phyloP scores from a whole-genome alignment of 768 basidiomycete genomes.

The Suillus paluster region DNA sequence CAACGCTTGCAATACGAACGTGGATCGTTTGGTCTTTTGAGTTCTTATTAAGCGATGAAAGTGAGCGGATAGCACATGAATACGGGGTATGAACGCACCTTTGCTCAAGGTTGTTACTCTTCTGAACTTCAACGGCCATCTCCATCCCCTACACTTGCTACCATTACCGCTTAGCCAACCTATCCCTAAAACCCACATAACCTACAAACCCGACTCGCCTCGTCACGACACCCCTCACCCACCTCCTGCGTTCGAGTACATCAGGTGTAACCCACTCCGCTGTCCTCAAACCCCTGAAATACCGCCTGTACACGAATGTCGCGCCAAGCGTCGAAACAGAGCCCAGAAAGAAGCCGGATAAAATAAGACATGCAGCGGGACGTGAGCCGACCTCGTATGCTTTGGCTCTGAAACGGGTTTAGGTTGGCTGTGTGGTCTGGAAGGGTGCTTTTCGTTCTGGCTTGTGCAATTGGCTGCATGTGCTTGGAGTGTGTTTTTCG shows the following conservation, averaged over 20 bases:
- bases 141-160: slow-evolving; percentile 75
- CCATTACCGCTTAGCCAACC: not conserved
- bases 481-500: not conserved
- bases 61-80: not conserved
- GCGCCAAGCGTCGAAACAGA: slow-evolving; percentile 40
- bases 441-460: not conserved
- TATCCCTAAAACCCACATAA: not conserved
- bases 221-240: slow-evolving; percentile 83
- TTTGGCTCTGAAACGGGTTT: not conserved
- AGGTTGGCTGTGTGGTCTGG: not conserved
- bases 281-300: slow-evolving; percentile 62
- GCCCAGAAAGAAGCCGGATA: slow-evolving; percentile 47
- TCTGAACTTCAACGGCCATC: slow-evolving; percentile 74
- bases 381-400: not conserved
- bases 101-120: slow-evolving; percentile 59
- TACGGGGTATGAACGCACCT: slow-evolving; percentile 43
- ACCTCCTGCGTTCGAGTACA: slow-evolving; percentile 57
- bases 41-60: slow-evolving; percentile 45
- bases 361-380: slow-evolving; percentile 11
- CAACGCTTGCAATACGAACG: slow-evolving; percentile 87
- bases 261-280: slow-evolving; percentile 74
- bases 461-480: not conserved
- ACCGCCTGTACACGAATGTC: slow-evolving; percentile 49
- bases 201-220: slow-evolving; percentile 47
- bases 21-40: slow-evolving; percentile 84